These are phyloP conservation scores for Cladosporium sp. DNA, from an alignment of 2,329 filamentous ascomycete genomes.

Conservation along the genomic window DNA sequence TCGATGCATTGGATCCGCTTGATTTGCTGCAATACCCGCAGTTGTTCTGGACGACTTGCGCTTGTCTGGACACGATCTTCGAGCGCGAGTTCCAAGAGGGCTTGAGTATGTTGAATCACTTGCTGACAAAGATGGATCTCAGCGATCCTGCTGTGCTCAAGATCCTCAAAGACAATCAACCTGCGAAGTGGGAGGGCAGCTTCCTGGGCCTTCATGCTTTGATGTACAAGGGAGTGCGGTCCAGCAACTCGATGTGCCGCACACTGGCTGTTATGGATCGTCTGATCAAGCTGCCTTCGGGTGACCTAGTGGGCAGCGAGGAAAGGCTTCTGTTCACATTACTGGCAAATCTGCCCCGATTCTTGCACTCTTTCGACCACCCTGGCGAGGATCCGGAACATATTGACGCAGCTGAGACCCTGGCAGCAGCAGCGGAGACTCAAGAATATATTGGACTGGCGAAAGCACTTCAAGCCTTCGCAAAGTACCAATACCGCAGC, in stretches of 20 bases:
- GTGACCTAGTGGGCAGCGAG: constrained; percentile 77
- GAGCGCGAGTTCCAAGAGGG: constrained; percentile 93
- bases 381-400: constrained; percentile 56
- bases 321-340: constrained; percentile 79
- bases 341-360: constrained; percentile 88
- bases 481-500: constrained; percentile 64
- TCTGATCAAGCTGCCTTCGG: constrained; percentile 75
- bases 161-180: constrained; percentile 74
- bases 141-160: constrained; percentile 67
- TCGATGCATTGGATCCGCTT: constrained; percentile 75
- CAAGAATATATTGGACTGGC: constrained; percentile 70
- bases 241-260: constrained; percentile 75
- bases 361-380: constrained; percentile 76
- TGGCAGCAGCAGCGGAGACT: constrained; percentile 71
- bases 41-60: constrained; percentile 96
- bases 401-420: constrained; percentile 64
- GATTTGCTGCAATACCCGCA: constrained; percentile 89
- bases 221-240: constrained; percentile 88
- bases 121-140: constrained; percentile 82
- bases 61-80: constrained; percentile 94
- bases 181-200: constrained; percentile 80
- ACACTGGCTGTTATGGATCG: constrained; percentile 77
- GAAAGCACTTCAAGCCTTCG: constrained; percentile 68
- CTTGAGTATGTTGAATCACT: constrained; percentile 84
- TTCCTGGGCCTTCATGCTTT: constrained; percentile 86